These are phyloP conservation scores for Boletus mariae DNA, from an alignment of 1,284 basidiomycete species.

Conservation along the genomic window DNA sequence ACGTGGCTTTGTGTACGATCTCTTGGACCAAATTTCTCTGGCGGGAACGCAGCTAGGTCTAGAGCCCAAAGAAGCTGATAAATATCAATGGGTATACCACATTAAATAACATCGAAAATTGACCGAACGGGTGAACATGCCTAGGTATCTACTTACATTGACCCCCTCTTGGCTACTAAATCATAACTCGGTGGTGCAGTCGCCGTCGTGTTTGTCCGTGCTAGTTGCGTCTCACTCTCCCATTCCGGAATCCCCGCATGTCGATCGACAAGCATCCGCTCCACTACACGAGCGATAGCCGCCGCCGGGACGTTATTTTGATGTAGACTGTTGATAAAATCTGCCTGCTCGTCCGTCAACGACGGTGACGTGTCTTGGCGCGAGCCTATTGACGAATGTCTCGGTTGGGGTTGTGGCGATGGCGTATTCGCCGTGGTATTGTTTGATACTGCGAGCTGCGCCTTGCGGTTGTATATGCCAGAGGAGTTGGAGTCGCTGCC, in stretches of 20 bases:
- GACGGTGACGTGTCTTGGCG: constrained; percentile 5
- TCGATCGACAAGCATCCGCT: constrained; percentile 22
- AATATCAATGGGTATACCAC: too few species aligned
- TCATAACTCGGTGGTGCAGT: constrained; percentile 19
- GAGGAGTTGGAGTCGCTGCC: not conserved
- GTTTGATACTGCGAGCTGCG: constrained; percentile 1
- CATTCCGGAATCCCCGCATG: constrained; percentile 19
- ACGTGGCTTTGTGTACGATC: not conserved
- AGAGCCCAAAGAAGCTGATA: too few species aligned
- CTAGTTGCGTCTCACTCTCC: constrained; percentile 8
- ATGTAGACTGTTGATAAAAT: constrained; percentile 18
- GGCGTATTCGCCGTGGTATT: not conserved
- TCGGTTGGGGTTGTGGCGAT: not conserved
- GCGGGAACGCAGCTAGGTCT: too few species aligned
- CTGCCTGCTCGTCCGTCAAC: constrained; percentile 22
- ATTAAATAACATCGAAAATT: too few species aligned
- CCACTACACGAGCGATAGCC: constrained; percentile 22
- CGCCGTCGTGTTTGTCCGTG: constrained; percentile 10
- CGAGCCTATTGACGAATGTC: not conserved
- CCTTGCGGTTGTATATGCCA: constrained; percentile 3
- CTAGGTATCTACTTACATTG: not conserved
- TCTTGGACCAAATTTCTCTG: too few species aligned
- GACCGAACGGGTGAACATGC: not conserved
- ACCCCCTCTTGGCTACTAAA: not conserved
- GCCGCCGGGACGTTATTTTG: constrained; percentile 20